Base-by-base conservation (phyloP, 768 basidiomycete genomes). In the Chlorophyllum brunneum region DNA sequence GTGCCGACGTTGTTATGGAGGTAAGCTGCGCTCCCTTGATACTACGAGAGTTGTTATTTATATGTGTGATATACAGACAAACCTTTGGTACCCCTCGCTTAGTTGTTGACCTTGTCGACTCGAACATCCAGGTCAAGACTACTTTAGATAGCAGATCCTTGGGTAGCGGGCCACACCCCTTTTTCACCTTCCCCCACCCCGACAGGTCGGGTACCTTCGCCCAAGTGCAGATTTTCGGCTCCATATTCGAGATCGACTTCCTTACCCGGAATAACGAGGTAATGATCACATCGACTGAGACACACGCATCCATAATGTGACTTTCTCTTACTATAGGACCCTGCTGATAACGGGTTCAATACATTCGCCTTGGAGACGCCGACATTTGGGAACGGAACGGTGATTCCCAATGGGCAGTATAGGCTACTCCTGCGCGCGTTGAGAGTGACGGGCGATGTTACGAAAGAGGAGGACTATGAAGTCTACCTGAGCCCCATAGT, bases 61-160 rank as follows among this genome's bases (percentile, higher is more conserved):
- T 33, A 49, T 16, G n/a, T 10, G 27, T 23, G 6, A 31, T 51
- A n/a, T 56, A 16, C 40, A 56, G 45, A 31, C 27, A 36, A 31
- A 69, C 68, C 0, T 81, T 82, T 51, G 82, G 82, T 15, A 76
- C 79, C 2, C 70, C 78, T 2, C 48, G 63, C 11, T 56, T 81
- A 38, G 68, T 71, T 11, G 57, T 76, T 13, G 81, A 82, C 56
- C 70, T 83, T 11, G 81, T 82, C 1, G 63, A 65, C 24, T 45
- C 75, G 1, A 58, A 71, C 54, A 69, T 72, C 59, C 63, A 70
- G 16, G 62, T 81, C 55, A 66, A 56, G 4, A 66, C 71, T 1
- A 76, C 73, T 1, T 58, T 78, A 45, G 67, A 67, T 48, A 60
- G 61, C n/a, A 67, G 67, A 30, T 63, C 22, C 26, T 9, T 46